Percentiles rank a stretch among this genome's conserved stretches.
Evolutionary conservation across 164 flowering plant species (phyloP).

Genomic region (Malania oleifera): DNA sequence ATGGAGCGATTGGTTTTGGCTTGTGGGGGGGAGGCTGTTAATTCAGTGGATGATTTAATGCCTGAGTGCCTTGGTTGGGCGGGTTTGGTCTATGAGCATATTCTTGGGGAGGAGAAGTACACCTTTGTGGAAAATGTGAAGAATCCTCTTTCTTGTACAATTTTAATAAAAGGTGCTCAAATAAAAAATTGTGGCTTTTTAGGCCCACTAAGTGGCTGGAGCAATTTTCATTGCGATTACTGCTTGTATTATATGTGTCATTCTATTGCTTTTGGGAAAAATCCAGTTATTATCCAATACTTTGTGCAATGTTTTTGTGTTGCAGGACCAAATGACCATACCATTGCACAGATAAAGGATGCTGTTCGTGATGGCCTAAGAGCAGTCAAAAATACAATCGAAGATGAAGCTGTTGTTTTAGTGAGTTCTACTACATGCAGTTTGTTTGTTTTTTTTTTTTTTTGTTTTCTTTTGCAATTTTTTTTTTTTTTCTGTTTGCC

Average conservation of each 20-base stretch:
- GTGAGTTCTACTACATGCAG: conserved; percentile 29
- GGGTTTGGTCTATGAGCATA: conserved; percentile 94
- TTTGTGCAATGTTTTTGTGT: conserved; percentile 6
- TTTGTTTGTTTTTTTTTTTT: neutral
- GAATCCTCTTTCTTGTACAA: conserved; percentile 91
- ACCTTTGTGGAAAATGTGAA: conserved; percentile 95
- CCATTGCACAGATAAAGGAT: conserved; percentile 97
- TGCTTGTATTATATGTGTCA: neutral
- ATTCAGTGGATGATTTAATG: conserved; percentile 86
- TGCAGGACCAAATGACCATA: conserved; percentile 96
- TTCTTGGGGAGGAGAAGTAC: conserved; percentile 95
- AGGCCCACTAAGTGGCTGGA: neutral
- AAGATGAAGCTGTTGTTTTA: conserved; percentile 82
- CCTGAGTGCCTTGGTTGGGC: conserved; percentile 99
- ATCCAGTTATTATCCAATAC: neutral
- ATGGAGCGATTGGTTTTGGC: conserved; percentile 94
- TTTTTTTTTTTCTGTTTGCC: too few species aligned
- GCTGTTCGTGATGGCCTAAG: conserved; percentile 97
- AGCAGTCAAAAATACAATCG: conserved; percentile 92
- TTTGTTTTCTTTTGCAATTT: too few species aligned
- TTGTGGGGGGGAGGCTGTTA: conserved; percentile 98
- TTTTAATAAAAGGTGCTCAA: conserved; percentile 82
- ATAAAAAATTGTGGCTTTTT: neutral
- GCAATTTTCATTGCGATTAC: too few species aligned
- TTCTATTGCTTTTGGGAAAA: neutral